Percentiles rank a stretch among this genome's conserved stretches.
Conservation (phyloP, 768 basidiomycete genomes). For the Pleurotus platypus region DNA sequence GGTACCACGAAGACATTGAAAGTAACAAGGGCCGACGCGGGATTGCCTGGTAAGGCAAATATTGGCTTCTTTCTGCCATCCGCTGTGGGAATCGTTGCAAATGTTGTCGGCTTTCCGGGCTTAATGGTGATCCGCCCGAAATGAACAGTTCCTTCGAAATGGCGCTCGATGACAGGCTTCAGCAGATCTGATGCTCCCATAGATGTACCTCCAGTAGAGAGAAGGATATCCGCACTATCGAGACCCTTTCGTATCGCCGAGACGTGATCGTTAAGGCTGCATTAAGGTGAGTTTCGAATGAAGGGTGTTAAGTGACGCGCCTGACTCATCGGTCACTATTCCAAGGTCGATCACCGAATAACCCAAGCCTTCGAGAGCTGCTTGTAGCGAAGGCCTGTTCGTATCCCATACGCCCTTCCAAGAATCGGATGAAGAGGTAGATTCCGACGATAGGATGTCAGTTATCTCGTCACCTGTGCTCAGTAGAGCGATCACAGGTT, state of each 20-base stretch:
- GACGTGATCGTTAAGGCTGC: conserved; percentile 57
- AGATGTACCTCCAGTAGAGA: conserved; percentile 88
- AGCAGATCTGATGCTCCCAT: conserved; percentile 88
- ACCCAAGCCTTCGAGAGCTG: conserved; percentile 67
- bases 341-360: conserved; percentile 80
- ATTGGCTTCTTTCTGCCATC: conserved; percentile 49
- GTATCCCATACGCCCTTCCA: conserved; percentile 86
- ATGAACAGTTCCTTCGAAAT: conserved; percentile 72
- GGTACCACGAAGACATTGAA: conserved; percentile 85
- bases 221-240: conserved; percentile 63
- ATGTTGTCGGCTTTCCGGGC: conserved; percentile 88
- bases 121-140: conserved; percentile 85
- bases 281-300: not conserved
- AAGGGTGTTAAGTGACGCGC: conserved; percentile 10
- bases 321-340: conserved; percentile 71
- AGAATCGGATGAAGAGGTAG: conserved; percentile 23
- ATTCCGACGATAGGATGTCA: conserved; percentile 48
- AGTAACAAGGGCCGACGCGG: conserved; percentile 82
- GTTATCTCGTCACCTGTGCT: conserved; percentile 86
- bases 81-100: conserved; percentile 65
- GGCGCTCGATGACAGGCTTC: conserved; percentile 84
- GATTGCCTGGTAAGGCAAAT: conserved; percentile 88
- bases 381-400: conserved; percentile 75
- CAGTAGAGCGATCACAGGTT: conserved; percentile 75
- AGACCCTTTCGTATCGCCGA: conserved; percentile 54